Base-by-base conservation (phyloP, 805 yeast genomes). In the Huiozyma naganishii region DNA sequence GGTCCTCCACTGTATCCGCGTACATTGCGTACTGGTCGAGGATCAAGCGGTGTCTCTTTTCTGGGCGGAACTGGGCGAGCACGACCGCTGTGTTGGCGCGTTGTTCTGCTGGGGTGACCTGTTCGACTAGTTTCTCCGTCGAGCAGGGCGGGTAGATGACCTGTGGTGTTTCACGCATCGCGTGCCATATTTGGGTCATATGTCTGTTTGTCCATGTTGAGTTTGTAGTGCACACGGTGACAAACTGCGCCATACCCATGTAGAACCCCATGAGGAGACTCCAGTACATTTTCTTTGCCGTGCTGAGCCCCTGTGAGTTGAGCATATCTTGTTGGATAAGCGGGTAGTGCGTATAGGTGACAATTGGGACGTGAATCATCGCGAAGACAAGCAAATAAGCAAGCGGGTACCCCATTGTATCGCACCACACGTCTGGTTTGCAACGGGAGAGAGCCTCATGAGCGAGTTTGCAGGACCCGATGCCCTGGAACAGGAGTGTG, bases 321-420 rank as follows among this genome's bases (percentile, higher is more conserved):
- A 88, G 66, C 99, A 92, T 92, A 52, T 90, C 97, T 28, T 68
- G 64, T 37, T 95, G 94, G 32, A 92, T 79, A 12, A 89, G 76
- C 1, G 99, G 99, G 66, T 84, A 92, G 65, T 92, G 99, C n/a
- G 87, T 85, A 57, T 92, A 92, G 0, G 95, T 77, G 27, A 83
- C 65, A 28, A 92, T 73, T 0, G 98, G 98, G 29, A 87, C 67
- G 47, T 73, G 71, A 33, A 84, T 69, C 13, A 52, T 11, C 39
- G 77, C 63, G 50, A 67, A 57, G 0, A 84, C 77, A 23, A 82
- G 57, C 1, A 86, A 84, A 61, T 88, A 90, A 27, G 82, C 67
- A 45, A 90, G 92, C 4, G 98, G 97, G 43, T 84, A 78, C 0
- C 98, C 98, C 74, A 87, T 81, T 1, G 98, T 89, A 57, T 92